Conservation (phyloP, 768 basidiomycete species). For the Kwoniella dendrophila region DNA sequence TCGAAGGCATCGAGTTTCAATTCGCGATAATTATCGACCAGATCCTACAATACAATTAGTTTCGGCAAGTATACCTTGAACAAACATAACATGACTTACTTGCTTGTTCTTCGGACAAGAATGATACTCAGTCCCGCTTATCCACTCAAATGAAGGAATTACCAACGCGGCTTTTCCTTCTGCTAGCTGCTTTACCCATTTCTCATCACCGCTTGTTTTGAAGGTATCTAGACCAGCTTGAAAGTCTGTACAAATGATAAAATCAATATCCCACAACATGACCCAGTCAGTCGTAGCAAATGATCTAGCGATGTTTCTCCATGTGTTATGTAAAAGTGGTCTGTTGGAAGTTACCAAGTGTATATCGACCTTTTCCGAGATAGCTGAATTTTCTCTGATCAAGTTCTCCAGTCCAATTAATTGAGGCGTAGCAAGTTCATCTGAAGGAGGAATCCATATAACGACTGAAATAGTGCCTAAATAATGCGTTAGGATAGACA, state of each 20-base stretch:
- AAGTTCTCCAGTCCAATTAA: background rate
- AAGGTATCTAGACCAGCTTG: constrained; percentile 1
- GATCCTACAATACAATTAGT: background rate
- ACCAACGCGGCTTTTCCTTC: constrained; percentile 7
- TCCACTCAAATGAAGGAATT: constrained; percentile 5
- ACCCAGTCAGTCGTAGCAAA: constrained; percentile 12
- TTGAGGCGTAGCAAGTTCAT: background rate
- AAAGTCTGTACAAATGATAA: constrained; percentile 7
- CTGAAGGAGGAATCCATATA: background rate
- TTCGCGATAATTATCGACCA: background rate
- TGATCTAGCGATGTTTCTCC: constrained; percentile 9
- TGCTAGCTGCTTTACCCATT: constrained; percentile 1
- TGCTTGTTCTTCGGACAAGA: constrained; percentile 5
- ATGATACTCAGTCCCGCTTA: background rate
- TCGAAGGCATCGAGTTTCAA: constrained; percentile 9
- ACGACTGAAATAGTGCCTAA: background rate
- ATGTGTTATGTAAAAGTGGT: background rate
- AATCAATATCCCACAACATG: constrained; percentile 7
- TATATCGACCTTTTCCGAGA: constrained; percentile 1
- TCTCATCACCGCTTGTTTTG: background rate
- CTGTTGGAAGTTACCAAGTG: constrained; percentile 5
- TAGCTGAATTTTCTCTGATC: background rate
- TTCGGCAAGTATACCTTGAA: background rate
- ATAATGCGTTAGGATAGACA: background rate
- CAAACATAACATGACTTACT: background rate